Evolutionary conservation across 2,329 filamentous ascomycete genomes (phyloP).

Genomic region (Alternaria alternata): DNA sequence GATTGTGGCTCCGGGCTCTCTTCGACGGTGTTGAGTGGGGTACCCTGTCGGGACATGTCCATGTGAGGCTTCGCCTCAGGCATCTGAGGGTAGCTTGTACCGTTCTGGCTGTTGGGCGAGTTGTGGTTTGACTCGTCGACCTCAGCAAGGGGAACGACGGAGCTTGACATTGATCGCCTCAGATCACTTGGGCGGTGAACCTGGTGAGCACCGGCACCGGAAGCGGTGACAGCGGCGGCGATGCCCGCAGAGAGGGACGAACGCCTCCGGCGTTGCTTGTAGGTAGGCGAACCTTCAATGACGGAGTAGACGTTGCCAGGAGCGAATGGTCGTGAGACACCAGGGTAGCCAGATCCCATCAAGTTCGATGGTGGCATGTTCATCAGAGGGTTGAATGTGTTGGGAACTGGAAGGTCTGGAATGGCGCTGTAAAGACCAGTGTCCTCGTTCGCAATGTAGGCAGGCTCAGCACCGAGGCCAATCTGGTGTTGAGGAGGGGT

Average conservation of each 20-base stretch:
- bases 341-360: slow-evolving; percentile 79
- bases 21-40: slow-evolving; percentile 85
- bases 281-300: slow-evolving; percentile 96
- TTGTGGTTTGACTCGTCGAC: slow-evolving; percentile 79
- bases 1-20: slow-evolving; percentile 81
- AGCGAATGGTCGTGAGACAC: slow-evolving; percentile 71
- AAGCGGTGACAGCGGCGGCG: slow-evolving; percentile 72
- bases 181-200: slow-evolving; percentile 87
- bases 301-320: slow-evolving; percentile 89
- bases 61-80: slow-evolving; percentile 76
- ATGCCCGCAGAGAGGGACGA: slow-evolving; percentile 89
- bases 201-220: slow-evolving; percentile 60
- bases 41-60: slow-evolving; percentile 87
- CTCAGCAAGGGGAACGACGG: slow-evolving; percentile 82
- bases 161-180: slow-evolving; percentile 86
- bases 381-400: slow-evolving; percentile 85
- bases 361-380: slow-evolving; percentile 88
- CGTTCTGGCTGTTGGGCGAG: slow-evolving; percentile 78
- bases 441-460: slow-evolving; percentile 98
- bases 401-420: slow-evolving; percentile 81
- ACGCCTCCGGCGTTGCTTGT: slow-evolving; percentile 94
- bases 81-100: slow-evolving; percentile 63
- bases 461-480: slow-evolving; percentile 83
- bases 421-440: slow-evolving; percentile 95
- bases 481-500: slow-evolving; percentile 92